A percentile compares a stretch with the other conserved stretches of the same genome.
These are phyloP conservation scores for Dioscorea zingiberensis DNA, from an alignment of 106 monocot species.

Conservation along the genomic window DNA sequence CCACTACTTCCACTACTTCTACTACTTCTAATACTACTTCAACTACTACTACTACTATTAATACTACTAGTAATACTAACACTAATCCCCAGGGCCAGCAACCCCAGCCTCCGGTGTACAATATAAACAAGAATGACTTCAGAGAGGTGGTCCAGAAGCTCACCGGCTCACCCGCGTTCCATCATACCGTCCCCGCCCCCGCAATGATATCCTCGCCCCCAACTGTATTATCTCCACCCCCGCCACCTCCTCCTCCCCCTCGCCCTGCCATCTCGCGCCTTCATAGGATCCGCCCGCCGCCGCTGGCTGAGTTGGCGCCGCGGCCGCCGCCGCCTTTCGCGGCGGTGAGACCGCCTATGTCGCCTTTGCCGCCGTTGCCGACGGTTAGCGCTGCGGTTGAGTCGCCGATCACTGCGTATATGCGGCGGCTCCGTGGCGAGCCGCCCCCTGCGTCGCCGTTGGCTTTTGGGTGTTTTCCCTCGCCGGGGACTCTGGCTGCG, in stretches of 20 bases:
- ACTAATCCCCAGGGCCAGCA: background rate
- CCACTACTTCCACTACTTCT: background rate
- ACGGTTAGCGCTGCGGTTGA: constrained; percentile 7
- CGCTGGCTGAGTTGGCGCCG: background rate
- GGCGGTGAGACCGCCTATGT: background rate
- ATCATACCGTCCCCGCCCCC: too few species aligned
- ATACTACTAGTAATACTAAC: background rate
- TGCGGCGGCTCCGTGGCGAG: constrained; percentile 6
- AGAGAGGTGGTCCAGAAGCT: constrained; percentile 26
- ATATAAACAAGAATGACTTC: constrained; percentile 31
- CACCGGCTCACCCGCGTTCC: constrained; percentile 13
- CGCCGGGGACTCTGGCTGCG: background rate
- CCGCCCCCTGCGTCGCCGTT: constrained; percentile 7
- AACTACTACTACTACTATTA: too few species aligned
- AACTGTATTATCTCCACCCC: background rate
- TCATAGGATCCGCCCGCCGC: constrained; percentile 12
- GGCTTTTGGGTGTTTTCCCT: background rate
- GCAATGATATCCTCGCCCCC: background rate
- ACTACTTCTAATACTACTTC: too few species aligned
- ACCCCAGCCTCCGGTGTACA: constrained; percentile 23
- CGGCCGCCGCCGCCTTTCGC: background rate
- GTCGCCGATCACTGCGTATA: constrained; percentile 16
- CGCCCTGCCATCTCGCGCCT: background rate
- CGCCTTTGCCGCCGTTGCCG: constrained; percentile 9
- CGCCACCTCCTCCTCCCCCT: background rate